Percentiles rank a stretch among this genome's conserved stretches.
phyloP scores from a whole-genome alignment of 176 grass and related monocot species.

The Hsuehochloa calcarea region DNA sequence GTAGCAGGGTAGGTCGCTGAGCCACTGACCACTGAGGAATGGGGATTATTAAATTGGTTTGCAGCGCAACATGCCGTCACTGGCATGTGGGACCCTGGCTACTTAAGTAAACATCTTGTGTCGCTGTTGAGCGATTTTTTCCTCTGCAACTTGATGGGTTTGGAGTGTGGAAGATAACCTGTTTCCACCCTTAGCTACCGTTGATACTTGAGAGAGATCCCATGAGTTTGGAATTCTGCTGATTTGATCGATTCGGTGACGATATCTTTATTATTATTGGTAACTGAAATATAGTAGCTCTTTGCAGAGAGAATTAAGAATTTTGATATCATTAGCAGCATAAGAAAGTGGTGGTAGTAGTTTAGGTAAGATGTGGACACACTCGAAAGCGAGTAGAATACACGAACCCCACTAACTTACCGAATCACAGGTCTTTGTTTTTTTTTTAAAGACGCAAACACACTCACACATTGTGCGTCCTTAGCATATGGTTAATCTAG shows the following conservation, averaged over 20 bases:
- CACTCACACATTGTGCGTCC: too few species aligned
- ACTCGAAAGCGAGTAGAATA: background rate
- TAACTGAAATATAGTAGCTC: background rate
- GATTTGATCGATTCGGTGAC: background rate
- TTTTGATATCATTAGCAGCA: background rate
- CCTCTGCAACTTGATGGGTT: background rate
- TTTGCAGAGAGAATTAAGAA: background rate
- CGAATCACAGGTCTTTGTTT: too few species aligned
- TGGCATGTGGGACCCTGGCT: background rate
- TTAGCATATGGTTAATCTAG: too few species aligned
- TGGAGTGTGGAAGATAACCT: conserved; percentile 17
- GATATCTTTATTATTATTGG: background rate
- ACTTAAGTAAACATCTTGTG: background rate
- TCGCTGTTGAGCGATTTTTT: background rate
- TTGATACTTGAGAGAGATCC: background rate
- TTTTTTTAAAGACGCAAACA: too few species aligned
- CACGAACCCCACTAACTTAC: background rate
- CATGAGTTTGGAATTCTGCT: background rate
- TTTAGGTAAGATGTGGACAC: background rate
- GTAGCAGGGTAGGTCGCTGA: background rate
- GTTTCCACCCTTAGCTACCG: background rate
- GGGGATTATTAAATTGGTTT: background rate
- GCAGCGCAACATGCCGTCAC: background rate
- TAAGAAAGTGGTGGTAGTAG: background rate
- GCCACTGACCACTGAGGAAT: background rate